phyloP scores from a whole-genome alignment of 2,329 filamentous ascomycete species.

The Trichoderma arundinaceum region DNA sequence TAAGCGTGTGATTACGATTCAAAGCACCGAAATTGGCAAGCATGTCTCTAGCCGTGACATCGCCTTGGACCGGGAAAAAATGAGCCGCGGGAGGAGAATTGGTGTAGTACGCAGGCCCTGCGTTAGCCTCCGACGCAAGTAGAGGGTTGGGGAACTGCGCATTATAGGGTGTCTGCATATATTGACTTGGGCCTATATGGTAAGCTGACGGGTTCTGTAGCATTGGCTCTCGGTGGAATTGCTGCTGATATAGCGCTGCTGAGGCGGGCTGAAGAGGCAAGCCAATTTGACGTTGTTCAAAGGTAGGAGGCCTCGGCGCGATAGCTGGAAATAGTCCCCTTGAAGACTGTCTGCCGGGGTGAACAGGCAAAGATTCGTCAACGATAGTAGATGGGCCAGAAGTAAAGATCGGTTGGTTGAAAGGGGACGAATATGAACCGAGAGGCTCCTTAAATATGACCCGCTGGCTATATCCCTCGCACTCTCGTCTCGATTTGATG shows the following conservation, averaged over 20 bases:
- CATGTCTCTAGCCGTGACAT: not conserved
- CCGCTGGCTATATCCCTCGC: constrained; percentile 82
- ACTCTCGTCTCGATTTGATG: constrained; percentile 82
- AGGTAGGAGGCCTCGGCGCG: constrained; percentile 56
- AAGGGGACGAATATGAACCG: constrained; percentile 45
- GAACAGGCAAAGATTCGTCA: constrained; percentile 36
- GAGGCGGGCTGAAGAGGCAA: constrained; percentile 18
- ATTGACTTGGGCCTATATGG: constrained; percentile 13
- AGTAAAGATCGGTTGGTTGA: constrained; percentile 51
- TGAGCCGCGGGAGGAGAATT: not conserved
- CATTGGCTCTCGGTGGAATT: constrained; percentile 28
- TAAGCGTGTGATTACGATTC: not conserved
- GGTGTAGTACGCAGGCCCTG: not conserved
- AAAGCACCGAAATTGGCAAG: not conserved
- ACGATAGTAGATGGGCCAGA: constrained; percentile 45
- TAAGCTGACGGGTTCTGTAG: constrained; percentile 1
- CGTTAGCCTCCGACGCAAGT: constrained; percentile 24
- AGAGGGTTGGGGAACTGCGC: constrained; percentile 36
- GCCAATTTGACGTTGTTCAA: constrained; percentile 35
- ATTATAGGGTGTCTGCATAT: constrained; percentile 16
- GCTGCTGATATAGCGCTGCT: constrained; percentile 16
- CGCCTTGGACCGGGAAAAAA: not conserved
- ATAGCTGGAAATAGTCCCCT: constrained; percentile 50
- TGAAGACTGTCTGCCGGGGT: constrained; percentile 49
- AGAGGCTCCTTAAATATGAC: constrained; percentile 77